Conservation (phyloP, 2,329 filamentous ascomycete species). For the Pyrenochaeta sp. region DNA sequence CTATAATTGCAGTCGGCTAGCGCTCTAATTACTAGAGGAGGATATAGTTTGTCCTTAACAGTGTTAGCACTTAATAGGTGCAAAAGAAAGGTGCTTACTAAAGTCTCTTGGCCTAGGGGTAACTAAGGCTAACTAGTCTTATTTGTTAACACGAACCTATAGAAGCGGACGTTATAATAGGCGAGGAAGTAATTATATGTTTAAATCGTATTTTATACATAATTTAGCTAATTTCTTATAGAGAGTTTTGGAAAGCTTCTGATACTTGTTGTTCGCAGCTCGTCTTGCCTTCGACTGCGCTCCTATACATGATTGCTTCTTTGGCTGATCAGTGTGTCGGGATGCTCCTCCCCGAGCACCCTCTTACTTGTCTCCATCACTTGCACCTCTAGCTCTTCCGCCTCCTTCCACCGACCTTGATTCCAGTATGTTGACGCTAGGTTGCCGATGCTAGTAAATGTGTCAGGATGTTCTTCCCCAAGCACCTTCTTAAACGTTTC, state of each 20-base stretch:
- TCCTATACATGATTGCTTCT: too few species aligned
- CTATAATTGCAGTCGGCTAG: too few species aligned
- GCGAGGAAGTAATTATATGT: slow-evolving; percentile 9
- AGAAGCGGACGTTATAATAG: slow-evolving; percentile 13
- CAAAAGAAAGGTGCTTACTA: slow-evolving; percentile 7
- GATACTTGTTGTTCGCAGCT: slow-evolving; percentile 13
- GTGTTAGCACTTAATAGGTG: slow-evolving; percentile 4
- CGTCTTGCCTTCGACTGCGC: slow-evolving; percentile 6
- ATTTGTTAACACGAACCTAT: slow-evolving; percentile 11
- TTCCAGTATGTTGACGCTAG: too few species aligned
- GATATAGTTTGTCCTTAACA: slow-evolving; percentile 5
- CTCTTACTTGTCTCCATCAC: too few species aligned
- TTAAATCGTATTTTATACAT: slow-evolving; percentile 10
- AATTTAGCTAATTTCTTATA: slow-evolving; percentile 11
- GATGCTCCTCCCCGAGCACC: too few species aligned
- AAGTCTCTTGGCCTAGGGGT: slow-evolving; percentile 10
- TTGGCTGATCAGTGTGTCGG: too few species aligned
- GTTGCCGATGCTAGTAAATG: too few species aligned
- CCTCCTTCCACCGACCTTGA: too few species aligned
- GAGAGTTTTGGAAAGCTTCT: slow-evolving; percentile 9
- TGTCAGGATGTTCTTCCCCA: too few species aligned
- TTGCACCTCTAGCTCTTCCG: too few species aligned
- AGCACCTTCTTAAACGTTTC: too few species aligned
- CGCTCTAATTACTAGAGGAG: slow-evolving; percentile 3
- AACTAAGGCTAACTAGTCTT: slow-evolving; percentile 8